Conservation (phyloP, 306 rosid species). For the Rosa multiflora region DNA sequence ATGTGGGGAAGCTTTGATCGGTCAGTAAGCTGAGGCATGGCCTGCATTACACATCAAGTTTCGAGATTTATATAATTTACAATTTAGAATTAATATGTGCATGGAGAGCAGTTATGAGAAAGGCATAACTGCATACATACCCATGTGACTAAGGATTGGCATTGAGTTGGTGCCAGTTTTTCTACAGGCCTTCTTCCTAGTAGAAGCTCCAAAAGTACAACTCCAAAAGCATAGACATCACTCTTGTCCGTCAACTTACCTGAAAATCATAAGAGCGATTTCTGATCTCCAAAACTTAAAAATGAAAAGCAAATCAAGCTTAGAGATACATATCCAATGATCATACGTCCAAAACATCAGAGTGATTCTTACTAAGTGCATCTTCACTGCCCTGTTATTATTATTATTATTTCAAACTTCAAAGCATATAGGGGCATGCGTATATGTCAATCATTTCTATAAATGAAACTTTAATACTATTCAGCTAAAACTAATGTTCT, state of each 20-base stretch:
- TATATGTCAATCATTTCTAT: neutral
- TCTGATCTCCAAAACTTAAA: slow-evolving; percentile 10
- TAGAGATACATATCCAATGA: neutral
- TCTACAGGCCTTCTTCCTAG: slow-evolving; percentile 85
- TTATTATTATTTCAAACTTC: neutral
- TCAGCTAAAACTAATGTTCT: neutral
- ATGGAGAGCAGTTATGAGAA: slow-evolving; percentile 12
- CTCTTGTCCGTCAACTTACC: slow-evolving; percentile 94
- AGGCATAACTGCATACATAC: slow-evolving; percentile 45
- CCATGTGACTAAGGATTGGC: slow-evolving; percentile 98
- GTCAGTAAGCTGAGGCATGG: slow-evolving; percentile 96
- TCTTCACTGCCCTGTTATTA: neutral
- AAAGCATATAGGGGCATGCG: neutral
- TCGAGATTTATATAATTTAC: neutral
- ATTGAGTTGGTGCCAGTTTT: slow-evolving; percentile 76
- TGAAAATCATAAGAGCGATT: slow-evolving; percentile 18
- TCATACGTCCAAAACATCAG: neutral
- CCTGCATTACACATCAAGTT: slow-evolving; percentile 51
- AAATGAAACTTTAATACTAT: neutral
- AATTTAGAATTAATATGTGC: slow-evolving; percentile 7
- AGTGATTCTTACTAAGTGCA: neutral
- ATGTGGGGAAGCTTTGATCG: slow-evolving; percentile 80
- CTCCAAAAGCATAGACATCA: slow-evolving; percentile 92
- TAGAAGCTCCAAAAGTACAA: slow-evolving; percentile 85
- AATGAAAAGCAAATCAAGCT: neutral